Evolutionary conservation across 2,329 filamentous ascomycete genomes (phyloP).

Genomic region (Monosporascus cannonballus): DNA sequence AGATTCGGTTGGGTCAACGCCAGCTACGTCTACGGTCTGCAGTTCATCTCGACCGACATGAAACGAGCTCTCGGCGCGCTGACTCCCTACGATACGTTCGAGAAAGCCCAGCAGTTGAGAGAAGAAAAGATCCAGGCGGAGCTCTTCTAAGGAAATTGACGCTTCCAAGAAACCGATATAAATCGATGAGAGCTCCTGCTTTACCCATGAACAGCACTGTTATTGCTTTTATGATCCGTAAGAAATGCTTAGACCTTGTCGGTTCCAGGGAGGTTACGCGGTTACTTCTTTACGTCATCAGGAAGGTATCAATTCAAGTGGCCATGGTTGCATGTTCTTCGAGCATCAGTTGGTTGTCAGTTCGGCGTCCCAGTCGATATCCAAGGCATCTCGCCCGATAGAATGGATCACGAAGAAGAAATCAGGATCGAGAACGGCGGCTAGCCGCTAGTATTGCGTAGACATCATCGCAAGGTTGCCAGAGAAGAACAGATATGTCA

Average conservation of each 20-base stretch:
- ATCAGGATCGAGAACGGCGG: not conserved
- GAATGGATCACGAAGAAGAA: not conserved
- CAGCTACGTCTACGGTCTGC: constrained; percentile 89
- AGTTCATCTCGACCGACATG: constrained; percentile 85
- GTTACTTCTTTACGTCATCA: not conserved
- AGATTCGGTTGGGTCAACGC: constrained; percentile 99
- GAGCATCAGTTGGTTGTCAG: not conserved
- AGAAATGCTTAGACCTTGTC: no score
- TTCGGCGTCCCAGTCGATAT: not conserved
- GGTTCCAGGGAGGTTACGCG: not conserved
- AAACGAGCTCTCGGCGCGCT: constrained; percentile 80
- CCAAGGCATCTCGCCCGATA: not conserved
- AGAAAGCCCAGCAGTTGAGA: constrained; percentile 56
- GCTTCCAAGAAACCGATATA: not conserved
- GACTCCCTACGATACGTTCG: constrained; percentile 79
- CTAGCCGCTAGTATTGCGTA: not conserved
- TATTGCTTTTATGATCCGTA: no score
- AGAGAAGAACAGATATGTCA: not conserved
- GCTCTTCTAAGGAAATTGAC: constrained; percentile 9
- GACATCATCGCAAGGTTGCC: not conserved
- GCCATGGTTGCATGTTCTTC: not conserved
- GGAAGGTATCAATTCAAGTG: not conserved
- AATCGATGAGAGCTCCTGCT: no score
- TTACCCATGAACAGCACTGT: no score
- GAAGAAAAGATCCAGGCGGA: constrained; percentile 43